Evolutionary conservation across 108 stramenopile genomes (phyloP).

Genomic region (Cylindrotheca closterium): DNA sequence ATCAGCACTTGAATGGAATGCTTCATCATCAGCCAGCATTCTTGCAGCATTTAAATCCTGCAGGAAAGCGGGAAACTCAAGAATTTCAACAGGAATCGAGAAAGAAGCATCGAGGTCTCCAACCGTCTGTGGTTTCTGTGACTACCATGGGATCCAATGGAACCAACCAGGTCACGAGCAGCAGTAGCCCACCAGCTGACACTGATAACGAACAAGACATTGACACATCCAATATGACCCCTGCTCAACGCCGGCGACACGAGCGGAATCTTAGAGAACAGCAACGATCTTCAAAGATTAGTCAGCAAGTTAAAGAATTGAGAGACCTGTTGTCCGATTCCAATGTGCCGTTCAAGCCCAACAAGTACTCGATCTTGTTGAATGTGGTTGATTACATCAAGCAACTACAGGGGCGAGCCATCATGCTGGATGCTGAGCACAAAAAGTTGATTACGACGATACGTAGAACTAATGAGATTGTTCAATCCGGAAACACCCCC

Average conservation of each 20-base stretch:
- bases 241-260: constrained; percentile 60
- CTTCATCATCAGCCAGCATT: too few relatives aligned
- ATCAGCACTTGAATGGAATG: too few relatives aligned
- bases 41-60: too few relatives aligned
- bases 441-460: constrained; percentile 64
- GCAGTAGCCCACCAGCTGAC: constrained; percentile 8
- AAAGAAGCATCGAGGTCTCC: neutral
- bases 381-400: constrained; percentile 84
- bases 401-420: constrained; percentile 58
- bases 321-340: constrained; percentile 67
- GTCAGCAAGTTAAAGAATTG: constrained; percentile 77
- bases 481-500: constrained; percentile 14
- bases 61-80: neutral
- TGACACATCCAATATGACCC: constrained; percentile 51
- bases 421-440: constrained; percentile 77
- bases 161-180: constrained; percentile 6
- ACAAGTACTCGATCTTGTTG: constrained; percentile 82
- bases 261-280: constrained; percentile 86
- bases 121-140: constrained; percentile 9
- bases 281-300: constrained; percentile 78
- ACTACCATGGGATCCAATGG: neutral
- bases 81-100: neutral
- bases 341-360: constrained; percentile 78
- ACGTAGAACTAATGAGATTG: constrained; percentile 55
- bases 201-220: constrained; percentile 11